Evolutionary conservation across 2,329 filamentous ascomycete genomes (phyloP), one percentile per base, ranked within the genome.

Genomic region (Fusarium redolens): DNA sequence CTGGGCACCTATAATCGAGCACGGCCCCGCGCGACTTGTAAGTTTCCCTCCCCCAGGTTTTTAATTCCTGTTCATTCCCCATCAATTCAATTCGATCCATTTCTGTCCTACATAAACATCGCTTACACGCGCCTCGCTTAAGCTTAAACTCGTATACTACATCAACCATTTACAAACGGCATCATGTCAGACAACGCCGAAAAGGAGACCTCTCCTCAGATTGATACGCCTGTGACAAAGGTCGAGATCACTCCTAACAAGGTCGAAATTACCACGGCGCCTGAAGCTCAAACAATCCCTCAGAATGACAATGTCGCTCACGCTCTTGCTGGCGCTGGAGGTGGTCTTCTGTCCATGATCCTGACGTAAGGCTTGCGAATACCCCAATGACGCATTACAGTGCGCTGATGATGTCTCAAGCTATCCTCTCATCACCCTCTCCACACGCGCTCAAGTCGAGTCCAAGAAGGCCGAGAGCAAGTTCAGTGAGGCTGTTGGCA

Each of bases 281-380:
- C 90, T n/a, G 51, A 69, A n/a, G 41, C 41, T 41, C 65, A 67
- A n/a, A 51, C 65, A 51, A 85, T 92, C 50, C 94, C 95, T 71
- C 94, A 97, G 79, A 96, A 95, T 81, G 96, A 98, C 87, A 98
- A 98, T 86, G 94, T 98, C 80, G 95, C 96, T 64, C 96, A 98
- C 85, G 96, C 96, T 69, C 90, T 98, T 66, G 94, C 95, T 63
- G 96, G 96, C 75, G 94, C 95, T 56, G 96, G 96, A 76, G 96
- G 96, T 75, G 96, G 96, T 68, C 92, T 99, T 65, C 86, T 98
- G 66, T 97, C 96, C 76, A 99, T 98, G 94, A 90, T 95, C 77
- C 85, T 99, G 83, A 99, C 96, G 91, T 97, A 89, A 72, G 87
- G 51, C 57, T 43, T 51, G 20, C 55, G 43, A 38, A 28, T 35